Percentiles rank a stretch among this genome's conserved stretches.
These are phyloP conservation scores for Globisporangium splendens DNA, from an alignment of 352 stramenopile species.

Conservation along the genomic window DNA sequence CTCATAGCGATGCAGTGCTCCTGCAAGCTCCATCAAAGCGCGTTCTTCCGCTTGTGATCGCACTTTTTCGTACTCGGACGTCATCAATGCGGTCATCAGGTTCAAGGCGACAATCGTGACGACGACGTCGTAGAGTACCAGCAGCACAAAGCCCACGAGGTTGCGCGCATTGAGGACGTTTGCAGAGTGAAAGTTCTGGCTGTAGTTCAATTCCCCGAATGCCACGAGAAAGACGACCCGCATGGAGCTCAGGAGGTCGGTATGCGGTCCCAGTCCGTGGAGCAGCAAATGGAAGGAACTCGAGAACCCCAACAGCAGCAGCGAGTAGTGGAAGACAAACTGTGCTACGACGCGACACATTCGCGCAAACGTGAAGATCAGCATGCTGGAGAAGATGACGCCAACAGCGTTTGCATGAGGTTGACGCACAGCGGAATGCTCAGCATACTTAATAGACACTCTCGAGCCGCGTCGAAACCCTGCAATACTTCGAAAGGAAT, in stretches of 20 bases:
- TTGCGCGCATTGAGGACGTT: conserved; percentile 34
- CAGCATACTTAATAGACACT: conserved; percentile 47
- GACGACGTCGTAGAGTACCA: conserved; percentile 50
- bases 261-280: conserved; percentile 37
- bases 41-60: conserved; percentile 50
- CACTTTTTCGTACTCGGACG: conserved; percentile 56
- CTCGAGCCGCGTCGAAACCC: conserved; percentile 28
- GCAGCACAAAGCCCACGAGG: conserved; percentile 34
- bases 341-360: conserved; percentile 53
- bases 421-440: conserved; percentile 54
- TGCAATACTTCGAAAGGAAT: conserved; percentile 44
- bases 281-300: conserved; percentile 42
- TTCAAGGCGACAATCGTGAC: conserved; percentile 59
- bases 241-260: conserved; percentile 42
- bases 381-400: conserved; percentile 55
- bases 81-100: conserved; percentile 52
- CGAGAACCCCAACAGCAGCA: conserved; percentile 49
- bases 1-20: conserved; percentile 50
- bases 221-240: conserved; percentile 54
- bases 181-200: conserved; percentile 45
- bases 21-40: conserved; percentile 38
- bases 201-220: conserved; percentile 56
- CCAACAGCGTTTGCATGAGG: conserved; percentile 49
- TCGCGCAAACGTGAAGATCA: conserved; percentile 64
- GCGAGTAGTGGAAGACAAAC: conserved; percentile 51